Evolutionary conservation across 2,329 filamentous ascomycete genomes (phyloP), one percentile per base, ranked within the genome.

Genomic region (Claviceps africana): DNA sequence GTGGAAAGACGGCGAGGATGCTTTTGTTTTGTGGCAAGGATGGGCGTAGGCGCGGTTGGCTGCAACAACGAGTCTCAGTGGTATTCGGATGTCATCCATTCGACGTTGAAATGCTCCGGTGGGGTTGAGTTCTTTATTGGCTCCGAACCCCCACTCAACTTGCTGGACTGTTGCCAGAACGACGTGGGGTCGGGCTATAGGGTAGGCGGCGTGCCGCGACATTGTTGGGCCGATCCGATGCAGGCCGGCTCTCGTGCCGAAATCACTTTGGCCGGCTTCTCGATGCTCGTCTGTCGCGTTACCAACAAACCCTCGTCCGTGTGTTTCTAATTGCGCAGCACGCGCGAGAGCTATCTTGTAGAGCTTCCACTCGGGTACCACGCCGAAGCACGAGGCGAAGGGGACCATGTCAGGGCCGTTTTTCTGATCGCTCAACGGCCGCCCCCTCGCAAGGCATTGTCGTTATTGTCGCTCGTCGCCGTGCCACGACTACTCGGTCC

Each of bases 401-500:
- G 30, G 33, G 43, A 51, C 47, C 51, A 51, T 51, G 49, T 51
- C n/a, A 46, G 49, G 30, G 22, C 19, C 42, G 19, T 5, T 11
- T 11, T 51, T 21, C 49, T 44, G 30, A 31, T 44, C n/a, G 28
- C 21, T n/a, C 42, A 45, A n/a, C 22, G 15, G 15, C 21, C 22
- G 8, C 8, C 13, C 17, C 10, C 30, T 22, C 40, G n/a, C n/a
- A n/a, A 30, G 22, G 17, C 42, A 50, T 39, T 22, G n/a, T 51
- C n/a, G n/a, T 22, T 10, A 17, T 11, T 35, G 33, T 37, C 33
- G 33, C 33, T 15, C 7, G 15, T 37, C 51, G 50, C 47, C 42
- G 43, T 19, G 25, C n/a, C 48, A 44, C 53, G 17, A 45, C 60
- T 65, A 70, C 58, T 61, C 65, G 28, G 60, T 65, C 70, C 58